Evolutionary conservation across 164 flowering plant species (phyloP).

Genomic region (Dillenia suffruticosa): DNA sequence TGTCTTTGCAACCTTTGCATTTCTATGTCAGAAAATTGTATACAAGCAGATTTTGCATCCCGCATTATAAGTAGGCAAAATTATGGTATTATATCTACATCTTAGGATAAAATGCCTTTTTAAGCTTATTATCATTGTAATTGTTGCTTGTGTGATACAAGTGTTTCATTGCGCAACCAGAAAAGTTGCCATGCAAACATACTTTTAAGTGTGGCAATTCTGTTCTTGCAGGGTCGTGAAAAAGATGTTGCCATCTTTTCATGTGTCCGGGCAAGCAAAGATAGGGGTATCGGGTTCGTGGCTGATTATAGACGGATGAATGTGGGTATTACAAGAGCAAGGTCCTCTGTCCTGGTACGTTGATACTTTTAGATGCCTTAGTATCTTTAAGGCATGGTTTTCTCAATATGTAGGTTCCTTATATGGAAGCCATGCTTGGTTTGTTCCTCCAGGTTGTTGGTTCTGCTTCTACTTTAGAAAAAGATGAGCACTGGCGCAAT

Average conservation of each 20-base stretch:
- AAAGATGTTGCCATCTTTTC: slow-evolving; percentile 94
- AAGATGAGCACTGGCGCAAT: slow-evolving; percentile 74
- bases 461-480: slow-evolving; percentile 65
- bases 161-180: too few relatives aligned
- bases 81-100: too few relatives aligned
- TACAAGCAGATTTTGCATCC: too few relatives aligned
- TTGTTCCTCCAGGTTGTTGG: slow-evolving; percentile 62
- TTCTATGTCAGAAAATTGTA: too few relatives aligned
- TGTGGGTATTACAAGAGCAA: slow-evolving; percentile 95
- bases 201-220: too few relatives aligned
- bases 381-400: background rate
- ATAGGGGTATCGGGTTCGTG: slow-evolving; percentile 75
- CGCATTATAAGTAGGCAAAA: too few relatives aligned
- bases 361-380: background rate
- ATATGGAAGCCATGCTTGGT: background rate
- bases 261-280: slow-evolving; percentile 79
- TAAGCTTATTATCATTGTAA: too few relatives aligned
- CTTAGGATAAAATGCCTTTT: too few relatives aligned
- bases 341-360: slow-evolving; percentile 78
- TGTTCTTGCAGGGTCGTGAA: slow-evolving; percentile 70
- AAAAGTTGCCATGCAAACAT: too few relatives aligned
- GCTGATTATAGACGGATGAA: slow-evolving; percentile 85
- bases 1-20: too few relatives aligned
- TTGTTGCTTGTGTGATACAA: too few relatives aligned
- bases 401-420: background rate